Percentiles rank a stretch among this genome's conserved stretches.
Conservation (phyloP, 306 rosid genomes). For the Cicer chorassanicum region DNA sequence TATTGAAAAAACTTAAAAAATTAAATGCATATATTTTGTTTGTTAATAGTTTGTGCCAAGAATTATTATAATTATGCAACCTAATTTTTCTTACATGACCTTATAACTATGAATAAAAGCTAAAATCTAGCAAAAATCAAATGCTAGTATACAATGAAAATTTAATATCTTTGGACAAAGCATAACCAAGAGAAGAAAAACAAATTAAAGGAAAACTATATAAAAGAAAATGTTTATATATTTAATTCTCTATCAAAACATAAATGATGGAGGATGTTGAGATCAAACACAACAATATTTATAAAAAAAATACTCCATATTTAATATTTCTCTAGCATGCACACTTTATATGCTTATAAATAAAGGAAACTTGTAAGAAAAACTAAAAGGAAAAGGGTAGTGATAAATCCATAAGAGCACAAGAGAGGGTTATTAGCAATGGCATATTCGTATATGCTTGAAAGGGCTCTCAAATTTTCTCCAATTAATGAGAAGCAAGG, state of each 20-base stretch:
- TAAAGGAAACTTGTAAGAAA: neutral
- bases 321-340: slow-evolving; percentile 13
- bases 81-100: neutral
- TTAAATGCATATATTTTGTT: slow-evolving; percentile 15
- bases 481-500: slow-evolving; percentile 28
- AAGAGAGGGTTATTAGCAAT: slow-evolving; percentile 11
- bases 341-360: slow-evolving; percentile 21
- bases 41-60: neutral
- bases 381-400: slow-evolving; percentile 24
- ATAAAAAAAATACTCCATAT: slow-evolving; percentile 2
- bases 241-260: slow-evolving; percentile 25
- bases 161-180: slow-evolving; percentile 16
- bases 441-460: slow-evolving; percentile 60
- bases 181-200: neutral
- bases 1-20: neutral
- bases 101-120: slow-evolving; percentile 18
- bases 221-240: slow-evolving; percentile 3
- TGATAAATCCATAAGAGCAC: slow-evolving; percentile 50
- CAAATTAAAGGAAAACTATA: neutral
- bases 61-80: neutral
- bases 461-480: slow-evolving; percentile 42
- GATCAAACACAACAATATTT: slow-evolving; percentile 22
- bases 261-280: slow-evolving; percentile 26
- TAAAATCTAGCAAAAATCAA: slow-evolving; percentile 1
- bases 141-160: slow-evolving; percentile 3